Conservation (phyloP, 1,139 yeast species). For the Lodderomyces oxycetoniae region DNA sequence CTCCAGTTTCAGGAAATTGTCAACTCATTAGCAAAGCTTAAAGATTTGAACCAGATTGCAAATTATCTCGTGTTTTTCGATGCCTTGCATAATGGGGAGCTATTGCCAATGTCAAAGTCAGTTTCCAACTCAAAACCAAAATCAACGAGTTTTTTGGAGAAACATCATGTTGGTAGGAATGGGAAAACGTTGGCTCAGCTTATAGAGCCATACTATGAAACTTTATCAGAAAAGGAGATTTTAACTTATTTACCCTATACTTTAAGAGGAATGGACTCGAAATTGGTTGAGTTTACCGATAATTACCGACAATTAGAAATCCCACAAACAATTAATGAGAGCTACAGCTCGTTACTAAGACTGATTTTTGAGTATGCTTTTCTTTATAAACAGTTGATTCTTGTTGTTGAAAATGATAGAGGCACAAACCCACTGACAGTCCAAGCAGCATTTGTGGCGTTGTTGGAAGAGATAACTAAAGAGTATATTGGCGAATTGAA, state of each 20-base stretch:
- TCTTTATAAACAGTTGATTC: conserved; percentile 47
- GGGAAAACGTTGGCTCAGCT: conserved; percentile 16
- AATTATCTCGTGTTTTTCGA: conserved; percentile 35
- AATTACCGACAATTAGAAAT: conserved; percentile 32
- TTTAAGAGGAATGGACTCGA: conserved; percentile 69
- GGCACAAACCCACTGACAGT: conserved; percentile 45
- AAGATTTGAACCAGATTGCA: conserved; percentile 30
- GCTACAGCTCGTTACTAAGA: conserved; percentile 55
- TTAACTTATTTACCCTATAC: conserved; percentile 60
- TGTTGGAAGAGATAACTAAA: conserved; percentile 48
- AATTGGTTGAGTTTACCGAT: conserved; percentile 46
- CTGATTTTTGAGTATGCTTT: conserved; percentile 70
- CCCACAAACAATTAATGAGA: conserved; percentile 52
- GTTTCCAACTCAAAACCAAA: neutral
- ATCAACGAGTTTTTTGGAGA: neutral
- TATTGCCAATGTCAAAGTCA: neutral
- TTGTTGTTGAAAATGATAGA: conserved; percentile 26
- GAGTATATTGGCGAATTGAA: conserved; percentile 56
- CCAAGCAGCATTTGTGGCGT: conserved; percentile 60
- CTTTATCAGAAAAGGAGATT: conserved; percentile 45
- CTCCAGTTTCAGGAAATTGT: conserved; percentile 27
- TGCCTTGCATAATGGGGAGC: conserved; percentile 14
- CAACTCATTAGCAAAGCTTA: conserved; percentile 26
- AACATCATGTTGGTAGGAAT: conserved; percentile 2
- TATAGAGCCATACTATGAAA: conserved; percentile 32